Evolutionary conservation across 345 rosid species (phyloP).

Genomic region (Luvunga scandens): DNA sequence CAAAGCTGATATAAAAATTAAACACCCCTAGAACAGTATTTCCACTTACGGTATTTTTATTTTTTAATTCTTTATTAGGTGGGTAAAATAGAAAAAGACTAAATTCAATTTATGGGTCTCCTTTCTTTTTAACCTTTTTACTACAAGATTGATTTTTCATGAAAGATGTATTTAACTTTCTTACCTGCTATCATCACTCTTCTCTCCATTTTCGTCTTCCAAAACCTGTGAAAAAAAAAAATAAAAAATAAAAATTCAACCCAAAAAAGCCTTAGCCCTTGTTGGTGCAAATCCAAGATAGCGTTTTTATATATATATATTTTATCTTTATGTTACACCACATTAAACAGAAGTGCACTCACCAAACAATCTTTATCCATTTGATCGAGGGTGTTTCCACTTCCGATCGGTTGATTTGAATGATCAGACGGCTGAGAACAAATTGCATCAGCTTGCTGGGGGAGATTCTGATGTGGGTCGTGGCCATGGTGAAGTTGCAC

Average conservation of each 20-base stretch:
- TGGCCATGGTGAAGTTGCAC: slow-evolving; percentile 44
- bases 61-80: slow-evolving; percentile 21
- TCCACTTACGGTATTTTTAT: slow-evolving; percentile 33
- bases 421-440: slow-evolving; percentile 34
- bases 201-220: slow-evolving; percentile 21
- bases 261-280: not conserved
- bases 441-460: slow-evolving; percentile 4
- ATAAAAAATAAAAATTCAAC: not conserved
- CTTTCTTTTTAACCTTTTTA: slow-evolving; percentile 33
- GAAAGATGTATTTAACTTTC: slow-evolving; percentile 32
- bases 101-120: slow-evolving; percentile 26
- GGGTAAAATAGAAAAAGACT: not conserved
- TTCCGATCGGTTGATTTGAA: slow-evolving; percentile 42
- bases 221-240: slow-evolving; percentile 22
- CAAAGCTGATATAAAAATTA: slow-evolving; percentile 43
- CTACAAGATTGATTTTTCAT: slow-evolving; percentile 29
- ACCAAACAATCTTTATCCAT: slow-evolving; percentile 34
- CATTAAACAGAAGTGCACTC: slow-evolving; percentile 16
- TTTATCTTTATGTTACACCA: not conserved
- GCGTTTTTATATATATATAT: too few relatives aligned
- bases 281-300: slow-evolving; percentile 30
- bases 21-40: slow-evolving; percentile 41
- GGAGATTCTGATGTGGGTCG: slow-evolving; percentile 14
- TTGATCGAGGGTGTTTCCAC: not conserved
- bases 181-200: slow-evolving; percentile 54